Base-by-base conservation (phyloP, 1,139 yeast genomes). In the Casaregolazyma lundiana region DNA sequence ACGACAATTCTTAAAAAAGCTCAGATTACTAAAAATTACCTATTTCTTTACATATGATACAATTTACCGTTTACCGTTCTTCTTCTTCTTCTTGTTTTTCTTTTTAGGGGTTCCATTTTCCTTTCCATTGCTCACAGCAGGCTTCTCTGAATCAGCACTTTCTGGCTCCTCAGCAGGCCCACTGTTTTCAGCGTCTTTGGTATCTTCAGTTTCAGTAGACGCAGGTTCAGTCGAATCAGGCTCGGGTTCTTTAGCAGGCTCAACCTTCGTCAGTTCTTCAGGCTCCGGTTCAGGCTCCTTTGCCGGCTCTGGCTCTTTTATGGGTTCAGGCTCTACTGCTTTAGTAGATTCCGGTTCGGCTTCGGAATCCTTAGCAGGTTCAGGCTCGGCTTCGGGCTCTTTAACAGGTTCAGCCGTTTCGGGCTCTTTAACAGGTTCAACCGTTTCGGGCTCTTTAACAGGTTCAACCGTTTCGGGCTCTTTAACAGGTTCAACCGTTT, bases 11-110 rank as follows among this genome's bases (percentile, higher is more conserved):
- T 16, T 16, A 29, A 29, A 4, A 16, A n/a, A n/a, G n/a, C n/a
- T 29, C 34, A 4, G 15, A 29, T n/a, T 13, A n/a, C 15, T 29
- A 22, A 38, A 35, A 38, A 35, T 18, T 30, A 40, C 24, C 40
- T 44, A 38, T 19, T 37, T 17, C 22, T 35, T 22, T 16, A 38
- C 15, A 22, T 30, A 24, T 16, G 13, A 34, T 40, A 44, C 32
- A 38, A 21, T 21, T 38, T 13, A 22, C 19, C 18, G 29, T 29
- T 18, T 29, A 15, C 17, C 20, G 9, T 53, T 53, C 53, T 54
- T 54, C 42, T 52, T 53, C 43, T 51, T 53, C 50, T 54, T 54
- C 46, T 53, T 53, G 39, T 53, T 53, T 37, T 53, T 51, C 39
- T 44, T 48, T 32, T 41, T 45, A 8, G 40, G 20, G 18, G 39